phyloP scores from a whole-genome alignment of 2,329 filamentous ascomycete species.

The Lasiodiplodia theobromae region DNA sequence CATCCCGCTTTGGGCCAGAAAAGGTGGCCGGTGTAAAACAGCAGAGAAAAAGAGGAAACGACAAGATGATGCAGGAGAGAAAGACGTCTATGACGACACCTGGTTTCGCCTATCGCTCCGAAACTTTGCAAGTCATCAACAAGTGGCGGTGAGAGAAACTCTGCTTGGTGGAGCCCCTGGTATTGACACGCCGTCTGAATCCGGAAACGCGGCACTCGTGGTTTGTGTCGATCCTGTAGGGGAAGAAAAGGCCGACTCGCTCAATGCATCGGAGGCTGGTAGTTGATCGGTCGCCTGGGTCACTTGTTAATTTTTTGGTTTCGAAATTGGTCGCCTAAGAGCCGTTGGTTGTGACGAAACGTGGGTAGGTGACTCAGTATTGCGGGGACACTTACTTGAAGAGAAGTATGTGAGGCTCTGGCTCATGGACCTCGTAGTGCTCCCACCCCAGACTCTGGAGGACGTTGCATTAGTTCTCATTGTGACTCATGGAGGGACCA shows the following conservation, averaged over 20 bases:
- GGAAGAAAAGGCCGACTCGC: neutral
- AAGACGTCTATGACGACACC: constrained; percentile 14
- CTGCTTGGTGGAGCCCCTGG: constrained; percentile 7
- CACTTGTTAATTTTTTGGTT: neutral
- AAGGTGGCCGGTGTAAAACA: neutral
- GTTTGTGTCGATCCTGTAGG: constrained; percentile 19
- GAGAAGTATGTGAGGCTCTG: constrained; percentile 95
- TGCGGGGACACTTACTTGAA: constrained; percentile 79
- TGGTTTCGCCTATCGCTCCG: constrained; percentile 17
- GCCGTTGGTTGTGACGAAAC: neutral
- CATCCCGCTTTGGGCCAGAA: neutral
- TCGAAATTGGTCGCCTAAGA: neutral
- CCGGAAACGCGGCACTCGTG: constrained; percentile 16
- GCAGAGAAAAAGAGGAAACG: constrained; percentile 13
- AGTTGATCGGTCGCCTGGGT: constrained; percentile 80
- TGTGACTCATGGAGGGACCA: constrained; percentile 8
- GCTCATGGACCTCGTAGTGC: constrained; percentile 98
- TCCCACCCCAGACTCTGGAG: constrained; percentile 94
- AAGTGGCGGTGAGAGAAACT: constrained; percentile 23
- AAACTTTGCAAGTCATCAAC: constrained; percentile 25
- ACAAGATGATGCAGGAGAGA: constrained; percentile 15
- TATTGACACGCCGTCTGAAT: constrained; percentile 11
- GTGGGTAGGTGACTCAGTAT: neutral
- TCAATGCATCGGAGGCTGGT: constrained; percentile 69
- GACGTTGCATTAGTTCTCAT: constrained; percentile 5